Conservation (phyloP, 352 stramenopile species). For the Pythium myriotylum region DNA sequence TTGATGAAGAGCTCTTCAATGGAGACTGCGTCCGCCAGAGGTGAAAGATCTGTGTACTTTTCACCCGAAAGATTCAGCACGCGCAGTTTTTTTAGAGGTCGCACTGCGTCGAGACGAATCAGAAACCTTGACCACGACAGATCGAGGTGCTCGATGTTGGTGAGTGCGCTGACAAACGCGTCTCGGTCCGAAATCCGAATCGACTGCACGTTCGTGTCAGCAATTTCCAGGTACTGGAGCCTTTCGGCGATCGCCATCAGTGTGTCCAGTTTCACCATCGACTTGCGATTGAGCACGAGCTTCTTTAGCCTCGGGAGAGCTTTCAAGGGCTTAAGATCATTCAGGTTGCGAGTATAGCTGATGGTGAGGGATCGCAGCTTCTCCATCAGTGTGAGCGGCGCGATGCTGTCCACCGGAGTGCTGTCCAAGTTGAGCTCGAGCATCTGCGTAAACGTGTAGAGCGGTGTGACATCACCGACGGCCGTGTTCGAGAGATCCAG, state of each 20-base stretch:
- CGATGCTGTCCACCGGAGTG: slow-evolving; percentile 18
- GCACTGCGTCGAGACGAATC: slow-evolving; percentile 17
- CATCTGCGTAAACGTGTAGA: slow-evolving; percentile 13
- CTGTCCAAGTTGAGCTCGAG: slow-evolving; percentile 16
- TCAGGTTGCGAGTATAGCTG: slow-evolving; percentile 24
- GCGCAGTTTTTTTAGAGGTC: slow-evolving; percentile 16
- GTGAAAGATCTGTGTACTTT: slow-evolving; percentile 25
- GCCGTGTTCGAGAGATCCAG: slow-evolving; percentile 17
- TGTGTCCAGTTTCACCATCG: slow-evolving; percentile 20
- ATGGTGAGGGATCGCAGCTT: slow-evolving; percentile 19
- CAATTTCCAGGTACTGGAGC: slow-evolving; percentile 27
- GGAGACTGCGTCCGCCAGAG: not conserved
- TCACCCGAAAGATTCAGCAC: slow-evolving; percentile 27
- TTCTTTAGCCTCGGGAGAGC: slow-evolving; percentile 18
- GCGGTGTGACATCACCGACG: slow-evolving; percentile 22
- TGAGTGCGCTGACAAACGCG: slow-evolving; percentile 23
- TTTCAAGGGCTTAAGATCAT: slow-evolving; percentile 20
- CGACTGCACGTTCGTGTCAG: slow-evolving; percentile 29
- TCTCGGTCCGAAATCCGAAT: slow-evolving; percentile 17
- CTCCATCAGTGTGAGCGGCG: slow-evolving; percentile 12
- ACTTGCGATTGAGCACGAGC: slow-evolving; percentile 29
- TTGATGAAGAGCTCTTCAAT: slow-evolving; percentile 31
- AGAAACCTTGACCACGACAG: slow-evolving; percentile 30
- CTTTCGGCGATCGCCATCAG: slow-evolving; percentile 15
- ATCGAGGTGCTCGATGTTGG: slow-evolving; percentile 23